A percentile compares a stretch with the other conserved stretches of the same genome.
phyloP scores from a whole-genome alignment of 2,329 filamentous ascomycete species.

The Pseudocercospora ulei region DNA sequence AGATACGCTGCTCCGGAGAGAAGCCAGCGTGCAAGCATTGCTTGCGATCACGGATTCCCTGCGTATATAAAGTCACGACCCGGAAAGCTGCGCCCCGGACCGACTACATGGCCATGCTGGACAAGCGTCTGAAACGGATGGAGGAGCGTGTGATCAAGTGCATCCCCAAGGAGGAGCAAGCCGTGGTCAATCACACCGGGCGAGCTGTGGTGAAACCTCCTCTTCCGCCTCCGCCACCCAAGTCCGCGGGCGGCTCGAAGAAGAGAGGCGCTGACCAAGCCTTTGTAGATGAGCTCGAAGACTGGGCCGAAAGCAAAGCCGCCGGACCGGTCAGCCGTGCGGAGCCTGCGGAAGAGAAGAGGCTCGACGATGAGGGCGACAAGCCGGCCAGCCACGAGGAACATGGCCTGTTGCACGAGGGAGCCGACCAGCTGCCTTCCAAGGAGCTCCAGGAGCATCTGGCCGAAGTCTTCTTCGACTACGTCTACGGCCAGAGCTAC shows the following conservation, averaged over 20 bases:
- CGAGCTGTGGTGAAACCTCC: conserved; percentile 78
- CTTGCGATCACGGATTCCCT: conserved; percentile 80
- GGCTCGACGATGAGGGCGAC: conserved; percentile 11
- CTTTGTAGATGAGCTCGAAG: conserved; percentile 69
- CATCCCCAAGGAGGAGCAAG: conserved; percentile 75
- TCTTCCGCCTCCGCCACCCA: conserved; percentile 49
- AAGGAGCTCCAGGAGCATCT: conserved; percentile 88
- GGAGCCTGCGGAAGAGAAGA: conserved; percentile 9
- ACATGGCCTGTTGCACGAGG: conserved; percentile 67
- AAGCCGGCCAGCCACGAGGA: conserved; percentile 53
- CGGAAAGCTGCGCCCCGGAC: conserved; percentile 88
- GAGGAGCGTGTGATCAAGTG: conserved; percentile 95
- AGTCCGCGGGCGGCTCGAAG: conserved; percentile 49
- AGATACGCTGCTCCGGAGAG: conserved; percentile 94
- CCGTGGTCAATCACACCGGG: conserved; percentile 56
- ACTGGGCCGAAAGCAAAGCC: conserved; percentile 51
- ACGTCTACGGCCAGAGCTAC: conserved; percentile 89
- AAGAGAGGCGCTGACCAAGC: conserved; percentile 82
- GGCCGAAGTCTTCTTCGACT: conserved; percentile 90
- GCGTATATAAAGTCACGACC: conserved; percentile 94
- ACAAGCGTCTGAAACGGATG: conserved; percentile 92
- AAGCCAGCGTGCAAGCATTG: conserved; percentile 98
- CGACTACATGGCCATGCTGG: conserved; percentile 98
- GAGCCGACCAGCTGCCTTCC: conserved; percentile 68
- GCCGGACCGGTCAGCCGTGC: conserved; percentile 6